phyloP scores from a whole-genome alignment of 257 asterid species.

The Nicotiana paniculata region DNA sequence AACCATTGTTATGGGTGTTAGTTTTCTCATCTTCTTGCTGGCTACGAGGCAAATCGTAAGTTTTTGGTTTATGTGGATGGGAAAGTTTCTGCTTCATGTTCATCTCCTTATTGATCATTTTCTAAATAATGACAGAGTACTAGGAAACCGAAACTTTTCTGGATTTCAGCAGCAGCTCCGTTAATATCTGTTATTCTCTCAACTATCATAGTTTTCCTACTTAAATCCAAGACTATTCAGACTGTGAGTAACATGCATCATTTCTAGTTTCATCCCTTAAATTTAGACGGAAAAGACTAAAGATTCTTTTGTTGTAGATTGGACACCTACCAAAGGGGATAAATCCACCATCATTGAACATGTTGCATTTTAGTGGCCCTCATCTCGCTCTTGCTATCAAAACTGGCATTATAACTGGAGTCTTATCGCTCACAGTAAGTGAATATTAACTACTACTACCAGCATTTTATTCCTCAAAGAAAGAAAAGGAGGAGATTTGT shows the following conservation, averaged over 20 bases:
- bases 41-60: slow-evolving; percentile 65
- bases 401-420: slow-evolving; percentile 74
- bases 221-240: slow-evolving; percentile 50
- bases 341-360: slow-evolving; percentile 78
- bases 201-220: slow-evolving; percentile 46
- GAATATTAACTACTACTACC: not conserved
- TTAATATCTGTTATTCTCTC: slow-evolving; percentile 73
- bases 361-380: slow-evolving; percentile 54
- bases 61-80: not conserved
- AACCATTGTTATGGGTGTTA: slow-evolving; percentile 58
- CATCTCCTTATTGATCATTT: not conserved
- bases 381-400: slow-evolving; percentile 62
- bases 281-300: not conserved
- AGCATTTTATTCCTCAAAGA: not conserved
- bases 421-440: slow-evolving; percentile 86
- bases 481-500: not conserved
- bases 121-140: slow-evolving; percentile 39
- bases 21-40: slow-evolving; percentile 55
- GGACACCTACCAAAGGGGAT: slow-evolving; percentile 82
- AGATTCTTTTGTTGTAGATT: slow-evolving; percentile 31
- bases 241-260: slow-evolving; percentile 43
- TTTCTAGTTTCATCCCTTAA: not conserved
- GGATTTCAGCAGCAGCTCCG: slow-evolving; percentile 88
- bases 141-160: slow-evolving; percentile 67
- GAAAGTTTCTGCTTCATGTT: not conserved